Conservation (phyloP, 495 filamentous ascomycete genomes). For the Lepidopterella palustris region DNA sequence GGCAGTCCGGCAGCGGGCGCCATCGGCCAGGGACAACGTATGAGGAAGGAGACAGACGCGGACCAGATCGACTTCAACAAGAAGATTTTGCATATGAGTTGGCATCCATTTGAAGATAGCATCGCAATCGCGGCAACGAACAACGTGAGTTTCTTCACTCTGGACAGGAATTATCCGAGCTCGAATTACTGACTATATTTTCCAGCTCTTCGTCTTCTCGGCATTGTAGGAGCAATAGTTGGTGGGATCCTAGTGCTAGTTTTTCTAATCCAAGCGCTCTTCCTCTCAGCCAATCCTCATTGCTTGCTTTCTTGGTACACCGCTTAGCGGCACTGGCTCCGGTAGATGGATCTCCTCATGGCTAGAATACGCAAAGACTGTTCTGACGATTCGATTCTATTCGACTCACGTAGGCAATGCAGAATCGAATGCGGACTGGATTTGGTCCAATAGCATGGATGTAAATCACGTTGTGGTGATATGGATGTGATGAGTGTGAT, state of each 20-base stretch:
- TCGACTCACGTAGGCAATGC: conserved; percentile 11
- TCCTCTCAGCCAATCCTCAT: not conserved
- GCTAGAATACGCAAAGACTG: conserved; percentile 15
- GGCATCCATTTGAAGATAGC: conserved; percentile 99
- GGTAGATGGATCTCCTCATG: conserved; percentile 20
- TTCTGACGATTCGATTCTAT: not conserved
- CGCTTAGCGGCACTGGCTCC: conserved; percentile 11
- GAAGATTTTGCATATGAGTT: conserved; percentile 99
- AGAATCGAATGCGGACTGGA: conserved; percentile 6
- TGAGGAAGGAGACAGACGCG: conserved; percentile 98
- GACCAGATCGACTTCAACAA: conserved; percentile 99
- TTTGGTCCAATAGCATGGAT: not conserved
- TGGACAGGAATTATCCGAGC: not conserved
- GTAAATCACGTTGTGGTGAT: not conserved
- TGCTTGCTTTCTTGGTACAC: not conserved
- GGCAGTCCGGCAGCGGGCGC: conserved; percentile 79
- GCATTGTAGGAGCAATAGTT: conserved; percentile 58
- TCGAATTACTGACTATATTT: conserved; percentile 10
- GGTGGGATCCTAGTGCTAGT: conserved; percentile 8
- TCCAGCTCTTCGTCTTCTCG: conserved; percentile 94
- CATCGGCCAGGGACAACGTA: conserved; percentile 74
- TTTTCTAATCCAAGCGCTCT: not conserved
- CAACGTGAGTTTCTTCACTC: conserved; percentile 63
- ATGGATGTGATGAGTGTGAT: conserved; percentile 14
- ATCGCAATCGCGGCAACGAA: conserved; percentile 99